Conservation (phyloP, 495 filamentous ascomycete species). For the Daldinia grandis region DNA sequence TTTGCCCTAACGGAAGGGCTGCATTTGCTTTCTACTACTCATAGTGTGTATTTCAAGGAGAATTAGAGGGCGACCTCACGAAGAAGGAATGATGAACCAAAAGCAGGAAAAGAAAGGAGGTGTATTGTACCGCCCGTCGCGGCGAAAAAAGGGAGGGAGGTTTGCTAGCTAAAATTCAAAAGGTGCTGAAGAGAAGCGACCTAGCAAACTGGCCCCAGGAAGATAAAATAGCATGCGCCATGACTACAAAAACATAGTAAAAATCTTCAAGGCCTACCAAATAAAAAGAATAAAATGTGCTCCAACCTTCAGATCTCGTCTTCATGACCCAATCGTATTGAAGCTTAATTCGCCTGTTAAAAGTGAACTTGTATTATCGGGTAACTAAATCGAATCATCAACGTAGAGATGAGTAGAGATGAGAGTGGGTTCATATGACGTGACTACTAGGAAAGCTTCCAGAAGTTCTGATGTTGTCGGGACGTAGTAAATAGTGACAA, state of each 20-base stretch:
- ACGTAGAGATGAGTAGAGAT: conserved; percentile 4
- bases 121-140: conserved; percentile 19
- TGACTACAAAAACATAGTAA: conserved; percentile 44
- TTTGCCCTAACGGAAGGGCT: conserved; percentile 37
- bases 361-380: conserved; percentile 5
- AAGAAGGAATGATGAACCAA: conserved; percentile 39
- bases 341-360: not conserved
- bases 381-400: not conserved
- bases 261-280: conserved; percentile 42
- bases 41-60: conserved; percentile 49
- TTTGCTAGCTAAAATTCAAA: conserved; percentile 33
- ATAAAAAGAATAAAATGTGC: conserved; percentile 44
- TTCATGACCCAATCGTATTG: conserved; percentile 10
- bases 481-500: not conserved
- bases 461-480: not conserved
- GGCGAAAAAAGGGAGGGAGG: conserved; percentile 15
- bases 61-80: conserved; percentile 47
- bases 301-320: conserved; percentile 8
- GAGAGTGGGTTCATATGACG: not conserved
- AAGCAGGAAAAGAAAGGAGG: conserved; percentile 32
- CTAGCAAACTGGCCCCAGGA: conserved; percentile 23
- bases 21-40: conserved; percentile 42
- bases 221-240: conserved; percentile 44
- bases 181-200: conserved; percentile 26
- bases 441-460: conserved; percentile 13